Evolutionary conservation across 352 stramenopile species (phyloP).

Genomic region (Pythium utonaiense): DNA sequence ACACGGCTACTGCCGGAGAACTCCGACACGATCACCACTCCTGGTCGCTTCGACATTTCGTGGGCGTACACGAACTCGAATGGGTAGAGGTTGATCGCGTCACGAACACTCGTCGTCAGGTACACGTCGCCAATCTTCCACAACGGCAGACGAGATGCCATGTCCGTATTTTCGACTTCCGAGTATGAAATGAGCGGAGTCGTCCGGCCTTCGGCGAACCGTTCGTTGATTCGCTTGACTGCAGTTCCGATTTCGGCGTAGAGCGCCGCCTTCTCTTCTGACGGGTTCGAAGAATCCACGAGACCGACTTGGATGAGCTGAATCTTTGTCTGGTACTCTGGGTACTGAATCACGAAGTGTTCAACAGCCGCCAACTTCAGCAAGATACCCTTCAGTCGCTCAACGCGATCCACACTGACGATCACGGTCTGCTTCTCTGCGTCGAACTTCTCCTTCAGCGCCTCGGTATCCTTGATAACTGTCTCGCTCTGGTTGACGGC

Average conservation of each 20-base stretch:
- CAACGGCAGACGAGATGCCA: slow-evolving; percentile 64
- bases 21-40: slow-evolving; percentile 95
- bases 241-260: slow-evolving; percentile 54
- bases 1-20: slow-evolving; percentile 97
- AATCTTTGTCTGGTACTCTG: slow-evolving; percentile 81
- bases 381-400: slow-evolving; percentile 96
- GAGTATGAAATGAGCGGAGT: slow-evolving; percentile 66
- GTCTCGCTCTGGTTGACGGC: slow-evolving; percentile 49
- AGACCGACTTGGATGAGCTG: slow-evolving; percentile 83
- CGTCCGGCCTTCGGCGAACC: slow-evolving; percentile 35
- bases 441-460: slow-evolving; percentile 49
- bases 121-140: slow-evolving; percentile 74
- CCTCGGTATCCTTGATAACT: slow-evolving; percentile 45
- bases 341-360: slow-evolving; percentile 87
- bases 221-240: slow-evolving; percentile 72
- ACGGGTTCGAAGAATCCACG: slow-evolving; percentile 70
- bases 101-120: slow-evolving; percentile 72
- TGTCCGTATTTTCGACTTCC: slow-evolving; percentile 79
- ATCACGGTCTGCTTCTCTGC: slow-evolving; percentile 76
- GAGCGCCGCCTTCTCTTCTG: slow-evolving; percentile 60
- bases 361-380: slow-evolving; percentile 97
- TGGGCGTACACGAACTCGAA: slow-evolving; percentile 88
- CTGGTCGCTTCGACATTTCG: slow-evolving; percentile 67
- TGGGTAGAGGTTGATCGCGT: slow-evolving; percentile 81
- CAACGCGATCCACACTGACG: slow-evolving; percentile 93